phyloP scores from a whole-genome alignment of 345 rosid species.

The Brassica cretica region DNA sequence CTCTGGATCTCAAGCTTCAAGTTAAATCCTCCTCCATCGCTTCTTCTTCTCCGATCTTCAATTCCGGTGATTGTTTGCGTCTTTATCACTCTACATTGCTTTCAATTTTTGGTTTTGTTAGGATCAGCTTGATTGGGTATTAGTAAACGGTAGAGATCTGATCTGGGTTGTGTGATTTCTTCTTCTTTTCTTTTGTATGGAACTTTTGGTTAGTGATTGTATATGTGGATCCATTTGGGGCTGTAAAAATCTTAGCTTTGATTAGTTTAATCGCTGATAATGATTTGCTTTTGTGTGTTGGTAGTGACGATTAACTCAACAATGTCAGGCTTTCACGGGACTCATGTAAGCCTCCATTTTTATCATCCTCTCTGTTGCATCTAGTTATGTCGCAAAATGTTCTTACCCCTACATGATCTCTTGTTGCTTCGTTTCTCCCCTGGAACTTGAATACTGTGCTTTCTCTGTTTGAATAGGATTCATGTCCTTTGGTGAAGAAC shows the following conservation, averaged over 20 bases:
- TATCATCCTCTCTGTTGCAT: neutral
- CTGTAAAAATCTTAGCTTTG: neutral
- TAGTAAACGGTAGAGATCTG: neutral
- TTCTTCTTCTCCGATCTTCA: neutral
- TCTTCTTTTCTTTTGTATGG: neutral
- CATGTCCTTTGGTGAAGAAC: conserved; percentile 79
- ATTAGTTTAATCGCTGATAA: neutral
- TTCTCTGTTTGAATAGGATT: conserved; percentile 47
- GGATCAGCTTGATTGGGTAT: neutral
- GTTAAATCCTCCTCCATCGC: neutral
- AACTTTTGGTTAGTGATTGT: neutral
- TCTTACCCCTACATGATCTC: neutral
- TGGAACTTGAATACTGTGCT: conserved; percentile 3
- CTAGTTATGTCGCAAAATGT: neutral
- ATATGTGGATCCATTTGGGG: neutral
- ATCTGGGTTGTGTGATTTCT: neutral
- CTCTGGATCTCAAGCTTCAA: neutral
- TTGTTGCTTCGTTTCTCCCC: neutral
- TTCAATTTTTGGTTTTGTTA: neutral
- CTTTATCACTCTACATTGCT: neutral
- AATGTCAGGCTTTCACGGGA: conserved; percentile 36
- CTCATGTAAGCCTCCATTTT: conserved; percentile 31
- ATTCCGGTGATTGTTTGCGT: neutral
- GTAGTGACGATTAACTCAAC: neutral
- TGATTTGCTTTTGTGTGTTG: neutral